A percentile compares a stretch with the other conserved stretches of the same genome.
These are phyloP conservation scores for Talaromyces verruculosus DNA, from an alignment of 2,329 filamentous ascomycete species.

Conservation along the genomic window DNA sequence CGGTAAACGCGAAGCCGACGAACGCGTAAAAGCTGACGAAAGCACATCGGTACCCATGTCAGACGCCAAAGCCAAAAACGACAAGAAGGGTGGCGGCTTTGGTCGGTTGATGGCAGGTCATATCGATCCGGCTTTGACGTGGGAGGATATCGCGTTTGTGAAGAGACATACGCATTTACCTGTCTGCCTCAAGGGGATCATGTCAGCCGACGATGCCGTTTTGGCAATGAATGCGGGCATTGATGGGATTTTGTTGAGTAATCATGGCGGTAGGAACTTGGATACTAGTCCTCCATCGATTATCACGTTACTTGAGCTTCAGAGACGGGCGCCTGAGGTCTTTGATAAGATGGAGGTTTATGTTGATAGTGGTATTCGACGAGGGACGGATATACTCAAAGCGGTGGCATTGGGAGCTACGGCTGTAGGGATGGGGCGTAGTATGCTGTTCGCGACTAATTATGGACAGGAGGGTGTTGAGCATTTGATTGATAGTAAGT, in stretches of 20 bases:
- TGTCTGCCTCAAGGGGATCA: conserved; percentile 59
- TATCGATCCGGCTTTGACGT: conserved; percentile 54
- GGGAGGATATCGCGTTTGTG: conserved; percentile 58
- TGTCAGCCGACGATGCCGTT: conserved; percentile 57
- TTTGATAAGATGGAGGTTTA: conserved; percentile 54
- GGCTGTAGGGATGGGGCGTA: conserved; percentile 56
- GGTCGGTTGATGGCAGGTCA: conserved; percentile 54
- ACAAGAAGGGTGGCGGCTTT: conserved; percentile 55
- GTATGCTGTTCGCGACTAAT: conserved; percentile 54
- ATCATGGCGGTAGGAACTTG: conserved; percentile 59
- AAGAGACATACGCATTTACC: conserved; percentile 50
- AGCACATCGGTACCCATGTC: conserved; percentile 45
- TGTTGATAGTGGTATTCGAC: conserved; percentile 55
- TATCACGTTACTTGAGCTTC: conserved; percentile 54
- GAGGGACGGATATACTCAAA: conserved; percentile 58
- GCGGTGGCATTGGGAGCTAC: conserved; percentile 55
- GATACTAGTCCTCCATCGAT: conserved; percentile 54
- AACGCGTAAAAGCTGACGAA: conserved; percentile 53
- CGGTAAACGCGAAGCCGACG: conserved; percentile 58
- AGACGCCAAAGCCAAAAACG: conserved; percentile 48
- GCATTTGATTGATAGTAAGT: conserved; percentile 55
- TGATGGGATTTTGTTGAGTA: conserved; percentile 58
- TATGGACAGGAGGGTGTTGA: conserved; percentile 58
- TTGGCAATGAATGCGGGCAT: conserved; percentile 52
- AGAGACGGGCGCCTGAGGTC: conserved; percentile 51